Conservation (phyloP, 2,329 filamentous ascomycete genomes). For the Apiospora arundinis region DNA sequence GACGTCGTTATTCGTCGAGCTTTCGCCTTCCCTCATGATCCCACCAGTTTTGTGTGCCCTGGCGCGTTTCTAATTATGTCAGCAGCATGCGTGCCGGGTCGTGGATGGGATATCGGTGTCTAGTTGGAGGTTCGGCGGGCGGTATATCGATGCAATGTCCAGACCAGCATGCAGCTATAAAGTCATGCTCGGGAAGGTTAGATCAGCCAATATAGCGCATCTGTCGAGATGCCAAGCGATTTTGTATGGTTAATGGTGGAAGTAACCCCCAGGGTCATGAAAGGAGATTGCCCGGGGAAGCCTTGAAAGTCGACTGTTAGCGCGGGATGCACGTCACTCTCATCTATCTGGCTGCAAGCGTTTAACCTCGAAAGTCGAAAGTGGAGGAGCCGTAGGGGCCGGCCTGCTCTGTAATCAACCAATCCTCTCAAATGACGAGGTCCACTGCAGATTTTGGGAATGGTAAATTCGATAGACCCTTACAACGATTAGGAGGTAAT, state of each 20-base stretch:
- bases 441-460: background rate
- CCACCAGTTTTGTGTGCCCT: background rate
- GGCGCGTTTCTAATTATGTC: conserved; percentile 1
- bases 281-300: conserved; percentile 15
- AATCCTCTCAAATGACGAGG: background rate
- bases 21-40: conserved; percentile 20
- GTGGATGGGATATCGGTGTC: background rate
- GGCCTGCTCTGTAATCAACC: background rate
- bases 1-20: conserved; percentile 11
- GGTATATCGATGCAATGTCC: conserved; percentile 3
- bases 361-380: conserved; percentile 3
- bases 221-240: background rate
- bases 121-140: conserved; percentile 2
- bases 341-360: conserved; percentile 7
- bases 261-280: conserved; percentile 17
- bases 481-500: background rate
- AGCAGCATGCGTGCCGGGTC: background rate
- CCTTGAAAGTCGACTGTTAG: conserved; percentile 10
- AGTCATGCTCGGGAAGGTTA: background rate
- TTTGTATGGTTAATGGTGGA: conserved; percentile 14
- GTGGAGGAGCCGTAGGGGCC: background rate
- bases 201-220: background rate
- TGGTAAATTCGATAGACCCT: background rate
- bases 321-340: conserved; percentile 14
- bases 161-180: background rate